These are phyloP conservation scores for Hibiscus mutabilis DNA, from an alignment of 345 rosid species.

Conservation along the genomic window DNA sequence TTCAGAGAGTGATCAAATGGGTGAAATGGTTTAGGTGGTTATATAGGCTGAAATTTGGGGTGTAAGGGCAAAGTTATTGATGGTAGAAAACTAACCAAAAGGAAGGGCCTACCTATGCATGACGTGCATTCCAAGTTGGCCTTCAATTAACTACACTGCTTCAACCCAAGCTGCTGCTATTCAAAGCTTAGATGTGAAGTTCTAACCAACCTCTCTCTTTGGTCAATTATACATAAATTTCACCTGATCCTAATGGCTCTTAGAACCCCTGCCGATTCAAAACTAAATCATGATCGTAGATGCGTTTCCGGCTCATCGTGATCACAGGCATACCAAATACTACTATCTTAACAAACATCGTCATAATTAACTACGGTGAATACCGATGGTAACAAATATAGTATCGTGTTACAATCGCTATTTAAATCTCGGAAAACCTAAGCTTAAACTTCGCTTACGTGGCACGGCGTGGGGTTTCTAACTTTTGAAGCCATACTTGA, in stretches of 20 bases:
- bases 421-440: not conserved
- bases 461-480: constrained; percentile 5
- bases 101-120: constrained; percentile 32
- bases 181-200: constrained; percentile 16
- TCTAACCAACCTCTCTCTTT: constrained; percentile 15
- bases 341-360: no score
- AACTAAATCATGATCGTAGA: not conserved
- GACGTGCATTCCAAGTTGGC: constrained; percentile 54
- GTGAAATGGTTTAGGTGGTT: constrained; percentile 22
- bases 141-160: constrained; percentile 23
- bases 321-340: no score
- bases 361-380: no score
- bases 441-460: not conserved
- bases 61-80: constrained; percentile 3
- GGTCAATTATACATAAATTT: constrained; percentile 6
- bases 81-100: constrained; percentile 11
- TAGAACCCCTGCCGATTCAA: not conserved
- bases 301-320: not conserved
- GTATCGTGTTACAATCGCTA: not conserved
- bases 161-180: constrained; percentile 18
- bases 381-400: no score
- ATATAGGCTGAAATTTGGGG: constrained; percentile 24
- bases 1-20: constrained; percentile 12
- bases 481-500: not conserved
- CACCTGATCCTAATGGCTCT: constrained; percentile 10